phyloP scores from a whole-genome alignment of 164 flowering plant genomes.

The Piper longum region DNA sequence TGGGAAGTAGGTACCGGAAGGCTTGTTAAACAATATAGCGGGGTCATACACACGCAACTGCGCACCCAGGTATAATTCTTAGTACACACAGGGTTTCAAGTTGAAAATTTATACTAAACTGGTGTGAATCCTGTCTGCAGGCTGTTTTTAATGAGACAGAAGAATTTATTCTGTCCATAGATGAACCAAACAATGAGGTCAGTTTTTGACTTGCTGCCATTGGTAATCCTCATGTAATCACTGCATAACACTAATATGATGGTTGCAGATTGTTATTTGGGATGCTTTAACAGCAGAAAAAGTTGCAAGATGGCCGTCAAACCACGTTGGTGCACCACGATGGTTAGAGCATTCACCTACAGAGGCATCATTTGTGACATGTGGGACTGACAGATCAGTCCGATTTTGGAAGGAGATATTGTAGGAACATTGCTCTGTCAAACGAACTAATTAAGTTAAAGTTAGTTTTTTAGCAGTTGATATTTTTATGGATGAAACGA shows the following conservation, averaged over 20 bases:
- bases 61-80: conserved; percentile 48
- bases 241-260: conserved; percentile 2
- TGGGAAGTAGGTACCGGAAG: conserved; percentile 85
- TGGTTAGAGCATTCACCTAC: conserved; percentile 86
- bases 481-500: too few relatives aligned
- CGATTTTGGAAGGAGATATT: conserved; percentile 64
- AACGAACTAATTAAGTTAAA: too few relatives aligned
- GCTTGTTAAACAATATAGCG: conserved; percentile 66
- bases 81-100: not conserved
- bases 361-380: conserved; percentile 61
- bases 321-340: conserved; percentile 62
- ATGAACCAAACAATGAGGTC: conserved; percentile 78
- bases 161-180: conserved; percentile 66
- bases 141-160: conserved; percentile 75
- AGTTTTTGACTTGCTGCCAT: not conserved
- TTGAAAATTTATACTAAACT: not conserved
- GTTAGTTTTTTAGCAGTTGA: too few relatives aligned
- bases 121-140: conserved; percentile 22
- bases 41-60: conserved; percentile 57
- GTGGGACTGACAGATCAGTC: conserved; percentile 69
- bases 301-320: conserved; percentile 71
- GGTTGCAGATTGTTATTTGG: conserved; percentile 67
- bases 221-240: not conserved
- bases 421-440: conserved; percentile 3
- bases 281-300: conserved; percentile 64